These are phyloP conservation scores for Thinopyrum elongatum DNA, from an alignment of 176 grass and related monocot species.

Conservation along the genomic window DNA sequence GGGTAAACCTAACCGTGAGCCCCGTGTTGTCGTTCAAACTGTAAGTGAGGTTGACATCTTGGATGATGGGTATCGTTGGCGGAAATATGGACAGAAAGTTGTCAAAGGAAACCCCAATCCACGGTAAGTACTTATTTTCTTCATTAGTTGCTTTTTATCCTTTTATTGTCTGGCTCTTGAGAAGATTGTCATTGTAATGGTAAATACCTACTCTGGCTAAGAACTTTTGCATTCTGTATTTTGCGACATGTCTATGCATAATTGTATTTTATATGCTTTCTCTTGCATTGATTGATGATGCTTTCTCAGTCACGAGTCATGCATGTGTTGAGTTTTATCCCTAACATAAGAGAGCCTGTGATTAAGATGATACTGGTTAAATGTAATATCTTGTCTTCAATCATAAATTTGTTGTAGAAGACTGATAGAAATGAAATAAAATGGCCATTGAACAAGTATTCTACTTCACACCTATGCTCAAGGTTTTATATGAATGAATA, in stretches of 20 bases:
- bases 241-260: neutral
- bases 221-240: neutral
- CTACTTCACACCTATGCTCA: neutral
- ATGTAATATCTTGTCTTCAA: neutral
- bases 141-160: neutral
- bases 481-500: constrained; percentile 21
- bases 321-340: neutral
- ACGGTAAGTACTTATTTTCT: constrained; percentile 47
- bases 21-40: constrained; percentile 99
- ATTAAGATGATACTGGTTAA: constrained; percentile 1
- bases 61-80: constrained; percentile 99
- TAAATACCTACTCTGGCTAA: neutral
- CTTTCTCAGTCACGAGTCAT: neutral
- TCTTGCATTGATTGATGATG: no score
- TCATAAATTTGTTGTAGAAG: neutral
- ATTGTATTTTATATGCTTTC: neutral
- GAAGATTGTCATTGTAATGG: neutral
- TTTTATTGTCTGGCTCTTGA: neutral
- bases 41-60: constrained; percentile 99
- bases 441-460: neutral
- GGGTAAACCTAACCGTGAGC: constrained; percentile 88
- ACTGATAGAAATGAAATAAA: neutral
- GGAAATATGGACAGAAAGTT: constrained; percentile 99
- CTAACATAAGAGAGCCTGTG: neutral
- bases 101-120: constrained; percentile 99